Percentiles rank a stretch among this genome's conserved stretches.
These are phyloP conservation scores for Blastocystis sp. DNA, from an alignment of 352 stramenopile species.

Conservation along the genomic window DNA sequence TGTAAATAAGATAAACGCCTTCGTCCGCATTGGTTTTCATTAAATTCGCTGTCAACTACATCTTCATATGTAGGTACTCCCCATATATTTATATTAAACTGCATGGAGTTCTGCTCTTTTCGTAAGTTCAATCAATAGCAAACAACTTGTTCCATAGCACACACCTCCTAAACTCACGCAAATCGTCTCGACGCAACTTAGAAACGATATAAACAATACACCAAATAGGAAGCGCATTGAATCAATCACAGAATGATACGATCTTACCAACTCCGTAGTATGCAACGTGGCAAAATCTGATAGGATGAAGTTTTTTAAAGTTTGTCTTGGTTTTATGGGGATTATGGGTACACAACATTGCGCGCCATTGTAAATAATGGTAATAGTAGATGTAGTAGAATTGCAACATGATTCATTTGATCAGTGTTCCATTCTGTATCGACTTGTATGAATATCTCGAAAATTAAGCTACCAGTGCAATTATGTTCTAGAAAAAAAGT, in stretches of 20 bases:
- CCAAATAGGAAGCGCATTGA: not conserved
- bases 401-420: too few species aligned
- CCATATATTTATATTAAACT: conserved; percentile 39
- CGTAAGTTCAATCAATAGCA: not conserved
- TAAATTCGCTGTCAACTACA: not conserved
- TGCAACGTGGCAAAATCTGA: conserved; percentile 32
- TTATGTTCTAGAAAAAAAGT: too few species aligned
- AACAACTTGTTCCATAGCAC: not conserved
- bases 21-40: conserved; percentile 16
- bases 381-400: too few species aligned
- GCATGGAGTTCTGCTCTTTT: conserved; percentile 28
- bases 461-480: too few species aligned
- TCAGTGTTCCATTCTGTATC: too few species aligned
- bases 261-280: not conserved
- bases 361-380: too few species aligned
- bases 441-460: too few species aligned
- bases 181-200: not conserved
- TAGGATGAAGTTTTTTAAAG: not conserved
- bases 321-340: too few species aligned
- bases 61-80: conserved; percentile 28
- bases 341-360: too few species aligned
- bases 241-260: not conserved
- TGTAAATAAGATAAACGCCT: conserved; percentile 33
- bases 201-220: not conserved
- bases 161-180: conserved; percentile 29